Evolutionary conservation across 441 rosid genomes (phyloP), one percentile per base, ranked within the genome.

Genomic region (Croton setiger): DNA sequence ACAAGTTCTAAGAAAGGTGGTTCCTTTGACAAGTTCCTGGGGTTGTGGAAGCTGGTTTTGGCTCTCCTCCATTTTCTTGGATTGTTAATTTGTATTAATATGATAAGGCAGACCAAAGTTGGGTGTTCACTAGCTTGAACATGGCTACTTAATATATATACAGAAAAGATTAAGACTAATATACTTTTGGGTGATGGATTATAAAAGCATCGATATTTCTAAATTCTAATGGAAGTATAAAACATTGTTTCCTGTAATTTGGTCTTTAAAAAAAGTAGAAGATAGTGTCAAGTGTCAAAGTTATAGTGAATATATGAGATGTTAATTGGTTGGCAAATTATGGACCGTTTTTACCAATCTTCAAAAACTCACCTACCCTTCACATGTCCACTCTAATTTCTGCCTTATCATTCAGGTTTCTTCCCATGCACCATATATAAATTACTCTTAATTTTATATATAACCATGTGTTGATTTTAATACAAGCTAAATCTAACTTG

Each of bases 1-100:
- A 63, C 88, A 88, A 59, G 93, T 86, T 60, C 82, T 72, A 36
- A 85, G 78, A 74, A 86, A 83, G 69, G 82, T 60, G 61, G 88
- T 81, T 78, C 89, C 93, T 62, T 67, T 65, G 73, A 4, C 51
- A 7, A 49, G 67, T 60, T 79, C 74, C 58, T 58, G 72, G 33
- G 70, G 69, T 14, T 44, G 74, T 43, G 72, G 57, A 36, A 57
- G 60, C 55, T 76, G 78, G 63, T 33, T 75, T 76, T 83, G 88
- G 76, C 76, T 79, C 81, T 82, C 85, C 81, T 82, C 85, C 76
- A 77, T 67, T 54, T 56, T 48, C 66, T 43, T 48, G 58, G 20
- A 62, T 61, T 52, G 10, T 7, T 39, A 6, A 39, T 39, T 36
- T 44, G 44, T 20, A 17, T 59, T 49, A 37, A 27, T 27, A 27